These are phyloP conservation scores for Carex littledalei DNA, from an alignment of 176 grass and related monocot genomes.

Conservation along the genomic window DNA sequence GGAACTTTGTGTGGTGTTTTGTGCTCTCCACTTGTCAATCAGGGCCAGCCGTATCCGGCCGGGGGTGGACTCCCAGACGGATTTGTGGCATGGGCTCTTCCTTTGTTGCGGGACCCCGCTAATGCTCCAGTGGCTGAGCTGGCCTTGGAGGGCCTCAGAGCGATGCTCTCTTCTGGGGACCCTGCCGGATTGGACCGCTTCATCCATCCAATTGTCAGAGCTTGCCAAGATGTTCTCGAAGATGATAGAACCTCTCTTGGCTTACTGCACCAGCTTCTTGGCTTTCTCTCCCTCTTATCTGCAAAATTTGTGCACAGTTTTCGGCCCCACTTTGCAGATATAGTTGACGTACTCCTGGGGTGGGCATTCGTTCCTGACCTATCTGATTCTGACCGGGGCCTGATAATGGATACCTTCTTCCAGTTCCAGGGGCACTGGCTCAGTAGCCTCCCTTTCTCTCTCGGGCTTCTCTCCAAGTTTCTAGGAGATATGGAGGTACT, in stretches of 20 bases:
- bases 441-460: conserved; percentile 71
- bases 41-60: conserved; percentile 34
- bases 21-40: conserved; percentile 32
- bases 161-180: conserved; percentile 63
- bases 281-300: conserved; percentile 66
- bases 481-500: conserved; percentile 91
- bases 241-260: conserved; percentile 80
- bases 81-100: conserved; percentile 81
- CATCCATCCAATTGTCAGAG: conserved; percentile 58
- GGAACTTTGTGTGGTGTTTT: conserved; percentile 66
- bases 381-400: conserved; percentile 50
- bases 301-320: conserved; percentile 75
- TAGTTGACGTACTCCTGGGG: conserved; percentile 81
- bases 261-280: conserved; percentile 66
- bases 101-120: conserved; percentile 52
- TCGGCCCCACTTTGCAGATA: conserved; percentile 76
- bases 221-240: conserved; percentile 80
- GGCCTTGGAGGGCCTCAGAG: conserved; percentile 63
- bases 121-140: conserved; percentile 36
- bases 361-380: conserved; percentile 83
- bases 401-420: conserved; percentile 86
- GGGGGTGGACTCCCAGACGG: conserved; percentile 60
- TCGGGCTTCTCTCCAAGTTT: conserved; percentile 81
- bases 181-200: conserved; percentile 52
- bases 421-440: conserved; percentile 94